phyloP scores from a whole-genome alignment of 208 protist genomes.

The Trypanosoma avium region DNA sequence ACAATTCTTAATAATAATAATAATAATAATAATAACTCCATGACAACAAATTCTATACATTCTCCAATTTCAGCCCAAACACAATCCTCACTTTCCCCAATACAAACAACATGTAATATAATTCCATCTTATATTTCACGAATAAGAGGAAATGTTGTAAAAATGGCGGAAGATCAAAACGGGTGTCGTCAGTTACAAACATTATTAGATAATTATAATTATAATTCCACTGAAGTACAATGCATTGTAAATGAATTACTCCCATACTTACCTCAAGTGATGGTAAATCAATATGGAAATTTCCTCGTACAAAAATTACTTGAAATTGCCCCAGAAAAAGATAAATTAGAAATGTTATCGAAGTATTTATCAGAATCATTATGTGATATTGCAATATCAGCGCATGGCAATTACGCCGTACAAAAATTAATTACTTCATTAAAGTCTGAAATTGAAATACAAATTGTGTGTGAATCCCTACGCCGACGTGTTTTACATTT shows the following conservation, averaged over 20 bases:
- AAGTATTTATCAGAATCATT: constrained; percentile 51
- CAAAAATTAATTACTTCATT: constrained; percentile 96
- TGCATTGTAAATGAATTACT: constrained; percentile 45
- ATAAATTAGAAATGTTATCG: constrained; percentile 51
- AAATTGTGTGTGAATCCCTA: constrained; percentile 49
- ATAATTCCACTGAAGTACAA: constrained; percentile 34
- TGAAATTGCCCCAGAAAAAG: constrained; percentile 49
- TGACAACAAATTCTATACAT: too few relatives aligned
- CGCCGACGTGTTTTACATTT: constrained; percentile 56
- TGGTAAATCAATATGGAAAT: constrained; percentile 97
- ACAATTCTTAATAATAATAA: too few relatives aligned
- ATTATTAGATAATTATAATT: constrained; percentile 42
- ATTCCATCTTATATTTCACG: constrained; percentile 3
- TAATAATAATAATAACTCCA: too few relatives aligned
- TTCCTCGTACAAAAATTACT: constrained; percentile 96
- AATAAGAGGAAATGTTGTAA: constrained; percentile 16
- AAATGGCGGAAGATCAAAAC: constrained; percentile 49
- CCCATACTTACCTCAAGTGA: constrained; percentile 74
- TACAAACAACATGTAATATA: neutral
- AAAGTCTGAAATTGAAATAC: constrained; percentile 67
- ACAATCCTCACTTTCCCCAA: too few relatives aligned
- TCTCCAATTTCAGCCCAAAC: too few relatives aligned
- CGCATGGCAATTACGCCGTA: constrained; percentile 95
- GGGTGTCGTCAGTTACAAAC: constrained; percentile 70
- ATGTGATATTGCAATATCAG: constrained; percentile 50